These are phyloP conservation scores for Fusarium pseudoanthophilum DNA, from an alignment of 2,329 filamentous ascomycete genomes.

Conservation along the genomic window DNA sequence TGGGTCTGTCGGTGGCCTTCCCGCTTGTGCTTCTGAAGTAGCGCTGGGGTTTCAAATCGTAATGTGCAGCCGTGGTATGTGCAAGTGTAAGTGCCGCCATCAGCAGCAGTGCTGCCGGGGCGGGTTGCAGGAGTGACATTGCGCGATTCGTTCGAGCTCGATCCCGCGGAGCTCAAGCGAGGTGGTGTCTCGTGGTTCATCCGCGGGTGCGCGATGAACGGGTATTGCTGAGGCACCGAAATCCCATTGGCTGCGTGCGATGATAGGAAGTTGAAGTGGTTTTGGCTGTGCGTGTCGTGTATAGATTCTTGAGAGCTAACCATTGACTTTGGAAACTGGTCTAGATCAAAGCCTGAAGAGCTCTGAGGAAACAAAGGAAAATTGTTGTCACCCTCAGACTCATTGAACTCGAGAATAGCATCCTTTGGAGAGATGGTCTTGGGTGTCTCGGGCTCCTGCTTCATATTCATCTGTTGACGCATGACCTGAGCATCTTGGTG, in stretches of 20 bases:
- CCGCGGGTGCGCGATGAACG: constrained; percentile 56
- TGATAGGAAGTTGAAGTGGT: constrained; percentile 47
- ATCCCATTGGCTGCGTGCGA: constrained; percentile 53
- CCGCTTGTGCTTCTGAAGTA: constrained; percentile 94
- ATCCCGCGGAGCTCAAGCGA: constrained; percentile 57
- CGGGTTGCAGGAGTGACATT: constrained; percentile 51
- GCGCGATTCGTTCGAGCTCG: constrained; percentile 49
- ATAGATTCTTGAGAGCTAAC: constrained; percentile 31
- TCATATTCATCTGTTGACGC: constrained; percentile 55
- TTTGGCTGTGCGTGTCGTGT: constrained; percentile 34
- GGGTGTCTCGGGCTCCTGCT: constrained; percentile 61
- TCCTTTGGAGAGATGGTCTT: constrained; percentile 97
- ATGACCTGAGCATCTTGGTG: constrained; percentile 65
- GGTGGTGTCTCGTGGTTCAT: constrained; percentile 50
- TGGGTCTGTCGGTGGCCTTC: constrained; percentile 87
- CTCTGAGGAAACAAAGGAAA: constrained; percentile 79
- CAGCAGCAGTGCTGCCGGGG: constrained; percentile 74
- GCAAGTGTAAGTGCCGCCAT: constrained; percentile 93
- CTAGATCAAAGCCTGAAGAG: constrained; percentile 58
- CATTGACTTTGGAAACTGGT: constrained; percentile 52
- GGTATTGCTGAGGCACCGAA: constrained; percentile 62
- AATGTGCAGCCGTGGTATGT: constrained; percentile 91
- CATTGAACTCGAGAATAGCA: constrained; percentile 85
- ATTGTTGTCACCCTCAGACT: constrained; percentile 74
- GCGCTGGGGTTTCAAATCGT: constrained; percentile 86